These are phyloP conservation scores for Auriscalpium vulgare DNA, from an alignment of 768 basidiomycete genomes.

Conservation along the genomic window DNA sequence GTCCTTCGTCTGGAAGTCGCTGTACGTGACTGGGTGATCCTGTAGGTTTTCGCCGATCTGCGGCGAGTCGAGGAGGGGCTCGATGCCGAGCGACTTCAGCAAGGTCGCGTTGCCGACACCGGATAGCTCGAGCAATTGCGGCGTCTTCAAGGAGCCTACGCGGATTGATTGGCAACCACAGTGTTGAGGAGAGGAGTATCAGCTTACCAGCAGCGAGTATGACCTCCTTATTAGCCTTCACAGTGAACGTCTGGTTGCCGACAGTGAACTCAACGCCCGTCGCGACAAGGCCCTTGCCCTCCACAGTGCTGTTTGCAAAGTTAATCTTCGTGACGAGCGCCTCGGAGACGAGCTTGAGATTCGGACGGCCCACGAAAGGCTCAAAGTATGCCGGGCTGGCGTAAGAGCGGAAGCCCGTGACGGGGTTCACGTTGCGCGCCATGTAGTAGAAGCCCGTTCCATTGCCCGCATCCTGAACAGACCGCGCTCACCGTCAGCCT, in stretches of 20 bases:
- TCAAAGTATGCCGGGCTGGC: neutral
- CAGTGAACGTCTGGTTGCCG: neutral
- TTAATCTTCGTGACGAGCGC: neutral
- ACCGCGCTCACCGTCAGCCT: too few species aligned
- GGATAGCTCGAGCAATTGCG: neutral
- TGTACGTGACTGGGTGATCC: neutral
- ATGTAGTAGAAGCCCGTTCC: neutral
- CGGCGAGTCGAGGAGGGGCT: neutral
- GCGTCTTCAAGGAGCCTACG: neutral
- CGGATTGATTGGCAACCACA: neutral
- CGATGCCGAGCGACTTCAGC: neutral
- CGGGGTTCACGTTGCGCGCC: neutral
- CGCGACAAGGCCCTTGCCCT: neutral
- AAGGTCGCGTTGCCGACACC: neutral
- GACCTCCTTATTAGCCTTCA: neutral
- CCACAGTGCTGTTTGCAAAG: neutral
- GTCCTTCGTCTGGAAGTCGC: neutral
- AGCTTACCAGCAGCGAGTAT: neutral
- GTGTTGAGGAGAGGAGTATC: too few species aligned
- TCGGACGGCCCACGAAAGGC: neutral
- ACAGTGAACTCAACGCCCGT: neutral
- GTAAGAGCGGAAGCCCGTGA: neutral
- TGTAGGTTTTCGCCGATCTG: neutral
- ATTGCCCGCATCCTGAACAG: neutral
- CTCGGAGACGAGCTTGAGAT: neutral